phyloP scores from a whole-genome alignment of 2,329 filamentous ascomycete species.

The Akanthomyces muscarius region DNA sequence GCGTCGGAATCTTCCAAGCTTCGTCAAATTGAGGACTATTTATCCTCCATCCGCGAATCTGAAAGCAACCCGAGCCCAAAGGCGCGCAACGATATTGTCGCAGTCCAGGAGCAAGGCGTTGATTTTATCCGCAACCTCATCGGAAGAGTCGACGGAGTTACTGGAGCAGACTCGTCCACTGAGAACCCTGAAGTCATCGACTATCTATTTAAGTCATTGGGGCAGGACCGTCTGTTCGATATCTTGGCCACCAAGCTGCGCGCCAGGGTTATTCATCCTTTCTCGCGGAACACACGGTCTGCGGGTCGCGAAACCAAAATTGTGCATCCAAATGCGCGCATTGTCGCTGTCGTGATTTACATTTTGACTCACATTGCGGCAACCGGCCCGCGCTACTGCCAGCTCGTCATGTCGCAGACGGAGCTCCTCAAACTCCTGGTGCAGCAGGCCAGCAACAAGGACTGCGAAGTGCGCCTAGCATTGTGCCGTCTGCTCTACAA shows the following conservation, averaged over 20 bases:
- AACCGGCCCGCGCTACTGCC: slow-evolving; percentile 71
- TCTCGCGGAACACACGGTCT: slow-evolving; percentile 38
- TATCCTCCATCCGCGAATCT: slow-evolving; percentile 54
- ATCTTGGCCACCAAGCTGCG: slow-evolving; percentile 76
- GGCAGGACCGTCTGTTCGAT: slow-evolving; percentile 73
- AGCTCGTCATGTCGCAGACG: slow-evolving; percentile 72
- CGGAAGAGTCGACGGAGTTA: slow-evolving; percentile 51
- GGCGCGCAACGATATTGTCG: slow-evolving; percentile 71
- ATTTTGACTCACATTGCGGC: slow-evolving; percentile 87
- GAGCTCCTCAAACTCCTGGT: slow-evolving; percentile 69
- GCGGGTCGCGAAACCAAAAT: slow-evolving; percentile 43
- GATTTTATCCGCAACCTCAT: slow-evolving; percentile 89
- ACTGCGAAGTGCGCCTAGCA: slow-evolving; percentile 69
- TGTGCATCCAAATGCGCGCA: slow-evolving; percentile 59
- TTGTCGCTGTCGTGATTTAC: slow-evolving; percentile 73
- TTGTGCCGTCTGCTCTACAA: slow-evolving; percentile 85
- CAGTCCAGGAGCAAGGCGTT: slow-evolving; percentile 86
- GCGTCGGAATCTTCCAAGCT: slow-evolving; percentile 39
- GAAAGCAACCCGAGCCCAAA: slow-evolving; percentile 66
- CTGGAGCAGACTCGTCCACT: slow-evolving; percentile 45
- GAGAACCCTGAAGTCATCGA: slow-evolving; percentile 75
- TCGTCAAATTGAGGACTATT: slow-evolving; percentile 46
- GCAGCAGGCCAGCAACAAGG: slow-evolving; percentile 68
- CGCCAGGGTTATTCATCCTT: slow-evolving; percentile 53
- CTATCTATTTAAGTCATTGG: slow-evolving; percentile 70